Base-by-base conservation (phyloP, 176 grass and related monocot species). In the Eragrostis curvula region DNA sequence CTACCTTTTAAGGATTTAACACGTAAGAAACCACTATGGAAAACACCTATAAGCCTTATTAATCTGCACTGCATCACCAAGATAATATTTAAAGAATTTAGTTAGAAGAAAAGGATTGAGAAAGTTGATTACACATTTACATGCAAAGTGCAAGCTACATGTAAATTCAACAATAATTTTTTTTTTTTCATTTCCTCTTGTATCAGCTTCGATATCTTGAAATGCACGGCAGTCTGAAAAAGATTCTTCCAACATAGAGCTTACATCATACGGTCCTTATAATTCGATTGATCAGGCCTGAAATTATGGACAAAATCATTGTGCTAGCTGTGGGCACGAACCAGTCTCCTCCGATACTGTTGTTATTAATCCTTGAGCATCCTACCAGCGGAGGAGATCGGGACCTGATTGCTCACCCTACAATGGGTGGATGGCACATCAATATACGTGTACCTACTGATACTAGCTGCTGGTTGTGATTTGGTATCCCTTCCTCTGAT, bases 251-350 rank as follows among this genome's bases (percentile, higher is more conserved):
- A 66, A 67, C 49, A 25, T 59, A 62, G 7, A 40, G n/a, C 78
- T 61, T 75, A 77, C n/a, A 81, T 7, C 49, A 72, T 48, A 36
- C 36, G 28, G 20, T 1, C 40, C 15, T 13, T 44, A 81, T 80
- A 85, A 89, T 66, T 46, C 29, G 63, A 70, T 76, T 46, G 39
- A 82, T 86, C 32, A 51, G 17, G 50, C 41, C 58, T 70, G n/a
- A 21, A 75, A 68, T 75, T 67, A 48, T 75, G 62, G 78, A 60
- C 40, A 68, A 79, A 86, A 87, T 81, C 40, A 81, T 86, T 75
- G 74, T 29, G 77, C 61, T 43, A 59, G 77, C 49, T 29, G 44
- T 57, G 55, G 28, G 53, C 66, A 61, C 28, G 60, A 36, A 66
- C 48, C 42, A 25, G 76, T 79, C 67, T 65, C 24, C 49, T 3